Percentiles rank a stretch among this genome's conserved stretches.
phyloP scores from a whole-genome alignment of 805 yeast species.

The Lipomyces mesembrius region DNA sequence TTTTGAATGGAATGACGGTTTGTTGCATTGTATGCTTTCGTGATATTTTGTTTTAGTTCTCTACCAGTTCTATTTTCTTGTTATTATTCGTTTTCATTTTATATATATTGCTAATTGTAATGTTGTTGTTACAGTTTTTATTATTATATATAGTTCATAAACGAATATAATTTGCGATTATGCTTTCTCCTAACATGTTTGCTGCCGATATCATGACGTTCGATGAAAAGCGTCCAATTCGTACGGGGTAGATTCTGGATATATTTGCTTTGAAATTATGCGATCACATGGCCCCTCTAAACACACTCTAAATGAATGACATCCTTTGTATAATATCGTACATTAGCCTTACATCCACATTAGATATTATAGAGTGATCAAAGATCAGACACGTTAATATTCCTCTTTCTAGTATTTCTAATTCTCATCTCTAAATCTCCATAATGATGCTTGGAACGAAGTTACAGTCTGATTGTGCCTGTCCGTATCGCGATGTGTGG shows the following conservation, averaged over 20 bases:
- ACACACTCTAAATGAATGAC: constrained; percentile 1
- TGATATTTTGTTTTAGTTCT: neutral
- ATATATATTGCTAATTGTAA: constrained; percentile 2
- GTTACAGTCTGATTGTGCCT: neutral
- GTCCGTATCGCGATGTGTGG: neutral
- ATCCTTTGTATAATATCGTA: neutral
- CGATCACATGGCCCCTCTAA: neutral
- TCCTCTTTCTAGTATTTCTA: neutral
- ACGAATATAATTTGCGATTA: constrained; percentile 2
- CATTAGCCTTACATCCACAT: neutral
- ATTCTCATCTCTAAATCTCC: constrained; percentile 3
- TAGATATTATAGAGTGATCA: neutral
- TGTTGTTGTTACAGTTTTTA: constrained; percentile 4
- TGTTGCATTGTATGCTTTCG: constrained; percentile 5
- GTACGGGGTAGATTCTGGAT: too few species aligned
- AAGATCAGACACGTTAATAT: neutral
- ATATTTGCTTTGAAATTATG: too few species aligned
- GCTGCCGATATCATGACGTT: too few species aligned
- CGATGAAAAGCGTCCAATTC: neutral
- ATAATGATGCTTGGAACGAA: constrained; percentile 3
- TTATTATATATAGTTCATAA: neutral
- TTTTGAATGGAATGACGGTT: neutral
- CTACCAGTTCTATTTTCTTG: neutral
- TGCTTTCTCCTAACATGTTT: neutral
- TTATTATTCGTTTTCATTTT: constrained; percentile 5